These are phyloP conservation scores for Datura wrightii DNA, from an alignment of 257 asterid genomes.

Conservation along the genomic window DNA sequence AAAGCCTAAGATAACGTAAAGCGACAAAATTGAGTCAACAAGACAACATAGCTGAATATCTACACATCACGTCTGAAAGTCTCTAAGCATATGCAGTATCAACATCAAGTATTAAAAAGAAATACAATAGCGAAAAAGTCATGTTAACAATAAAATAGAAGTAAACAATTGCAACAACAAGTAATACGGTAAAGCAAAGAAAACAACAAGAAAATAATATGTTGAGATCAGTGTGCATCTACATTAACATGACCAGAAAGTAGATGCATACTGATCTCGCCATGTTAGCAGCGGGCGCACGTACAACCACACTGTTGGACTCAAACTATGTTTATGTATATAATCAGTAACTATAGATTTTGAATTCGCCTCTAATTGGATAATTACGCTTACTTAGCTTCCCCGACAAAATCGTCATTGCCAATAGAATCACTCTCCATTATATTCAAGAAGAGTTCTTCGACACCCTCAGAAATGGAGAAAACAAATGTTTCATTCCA, in stretches of 20 bases:
- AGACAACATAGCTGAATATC: too few species aligned
- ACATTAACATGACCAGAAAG: not conserved
- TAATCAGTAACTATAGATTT: not conserved
- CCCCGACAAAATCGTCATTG: slow-evolving; percentile 60
- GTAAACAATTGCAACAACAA: too few species aligned
- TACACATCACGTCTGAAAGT: too few species aligned
- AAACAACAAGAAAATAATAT: not conserved
- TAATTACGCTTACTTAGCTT: slow-evolving; percentile 46
- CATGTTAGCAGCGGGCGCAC: not conserved
- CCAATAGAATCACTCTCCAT: slow-evolving; percentile 58
- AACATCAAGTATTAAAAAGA: too few species aligned
- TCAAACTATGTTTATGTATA: not conserved
- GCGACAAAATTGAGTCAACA: too few species aligned
- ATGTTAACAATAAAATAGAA: too few species aligned
- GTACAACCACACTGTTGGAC: not conserved
- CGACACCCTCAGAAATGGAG: slow-evolving; percentile 46
- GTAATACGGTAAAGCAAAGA: too few species aligned
- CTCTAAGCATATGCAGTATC: too few species aligned
- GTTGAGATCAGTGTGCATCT: not conserved
- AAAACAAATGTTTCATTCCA: slow-evolving; percentile 66
- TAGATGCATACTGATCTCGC: not conserved
- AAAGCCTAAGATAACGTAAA: too few species aligned
- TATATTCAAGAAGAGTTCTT: slow-evolving; percentile 52
- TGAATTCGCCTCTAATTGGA: not conserved
- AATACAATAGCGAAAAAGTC: too few species aligned